Conservation (phyloP, 2,329 filamentous ascomycete genomes). For the Cercospora sojina region DNA sequence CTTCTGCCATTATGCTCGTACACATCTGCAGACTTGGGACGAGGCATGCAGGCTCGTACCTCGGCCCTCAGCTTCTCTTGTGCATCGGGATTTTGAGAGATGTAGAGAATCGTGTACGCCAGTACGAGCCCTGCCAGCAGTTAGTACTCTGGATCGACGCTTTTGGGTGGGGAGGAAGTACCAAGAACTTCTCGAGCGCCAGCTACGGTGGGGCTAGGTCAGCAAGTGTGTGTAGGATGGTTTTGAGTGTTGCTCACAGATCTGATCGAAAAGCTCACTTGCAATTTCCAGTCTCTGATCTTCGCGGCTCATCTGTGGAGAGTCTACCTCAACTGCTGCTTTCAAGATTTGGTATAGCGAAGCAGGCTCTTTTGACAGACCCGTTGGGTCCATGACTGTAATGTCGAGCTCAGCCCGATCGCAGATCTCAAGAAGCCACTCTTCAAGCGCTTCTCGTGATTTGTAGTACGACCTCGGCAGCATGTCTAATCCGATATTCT, state of each 20-base stretch:
- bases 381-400: neutral
- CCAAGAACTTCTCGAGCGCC: neutral
- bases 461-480: neutral
- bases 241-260: neutral
- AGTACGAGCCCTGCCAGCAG: neutral
- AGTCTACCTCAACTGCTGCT: neutral
- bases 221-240: neutral
- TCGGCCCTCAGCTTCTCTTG: neutral
- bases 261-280: neutral
- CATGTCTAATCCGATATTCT: neutral
- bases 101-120: neutral
- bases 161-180: neutral
- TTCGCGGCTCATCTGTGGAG: neutral
- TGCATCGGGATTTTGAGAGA: neutral
- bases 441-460: neutral
- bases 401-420: neutral
- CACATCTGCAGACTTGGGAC: neutral
- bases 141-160: neutral
- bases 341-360: neutral
- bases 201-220: neutral
- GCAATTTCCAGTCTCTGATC: neutral
- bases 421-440: neutral
- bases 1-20: no score
- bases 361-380: neutral
- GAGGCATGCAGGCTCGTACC: neutral